Base-by-base conservation (phyloP, 1,284 basidiomycete genomes). In the Cystobasidiaceae sp. region DNA sequence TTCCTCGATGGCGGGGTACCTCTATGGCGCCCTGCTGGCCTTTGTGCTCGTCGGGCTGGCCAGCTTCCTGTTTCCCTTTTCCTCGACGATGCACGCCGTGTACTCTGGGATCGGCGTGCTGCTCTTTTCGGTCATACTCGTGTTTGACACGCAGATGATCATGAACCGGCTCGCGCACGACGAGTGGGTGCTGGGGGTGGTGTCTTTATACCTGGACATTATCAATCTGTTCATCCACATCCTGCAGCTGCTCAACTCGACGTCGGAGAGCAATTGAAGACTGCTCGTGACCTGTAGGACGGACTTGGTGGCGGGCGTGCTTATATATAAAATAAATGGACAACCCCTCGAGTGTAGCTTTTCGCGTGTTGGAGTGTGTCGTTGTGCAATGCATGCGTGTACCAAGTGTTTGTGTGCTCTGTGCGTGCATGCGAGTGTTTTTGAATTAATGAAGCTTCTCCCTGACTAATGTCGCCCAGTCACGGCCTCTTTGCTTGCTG, bases 181-280 rank as follows among this genome's bases (percentile, higher is more conserved):
- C 70, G 91, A 93, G 75, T 93, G 84, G 78, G 90, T 93, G 68
- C 80, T 91, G 79, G 90, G 86, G 51, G 82, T 87, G 48, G 86
- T 94, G 75, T 87, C 85, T 70, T 84, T 94, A 39, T 94, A 92
- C 77, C 86, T 92, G 65, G 89, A 92, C 86, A 87, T 56, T 15
- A 60, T 78, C 69, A 79, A 90, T 73, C 82, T 91, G 57, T 91
- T 91, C 82, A 77, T 91, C 71, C 86, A 82, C 75, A 86, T 91
- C 70, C 81, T 89, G 51, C 85, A 87, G 68, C 79, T 89, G 61
- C 75, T 91, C 71, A 67, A 59, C 28, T 21, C 19, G 19, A 49
- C 46, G n/a, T n/a, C n/a, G n/a, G n/a, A n/a, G n/a, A n/a, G n/a
- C n/a, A n/a, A n/a, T n/a, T n/a, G n/a, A n/a, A n/a, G n/a, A n/a